A percentile compares a stretch with the other conserved stretches of the same genome.
Evolutionary conservation across 2,329 filamentous ascomycete genomes (phyloP).

Genomic region (Podosphaera fusca): DNA sequence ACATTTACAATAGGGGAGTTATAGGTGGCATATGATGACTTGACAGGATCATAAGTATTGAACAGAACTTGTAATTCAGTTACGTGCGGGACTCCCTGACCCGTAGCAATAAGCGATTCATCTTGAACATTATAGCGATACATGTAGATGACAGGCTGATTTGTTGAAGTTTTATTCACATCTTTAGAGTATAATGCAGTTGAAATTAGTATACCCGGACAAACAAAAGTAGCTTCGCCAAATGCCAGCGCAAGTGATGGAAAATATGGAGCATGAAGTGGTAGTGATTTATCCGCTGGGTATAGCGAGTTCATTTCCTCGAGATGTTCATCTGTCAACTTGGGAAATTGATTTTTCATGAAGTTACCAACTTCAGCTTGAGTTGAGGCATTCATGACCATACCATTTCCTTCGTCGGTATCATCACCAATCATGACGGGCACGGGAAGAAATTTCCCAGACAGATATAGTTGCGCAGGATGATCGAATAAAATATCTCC

Average conservation of each 20-base stretch:
- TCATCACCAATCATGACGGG: conserved; percentile 3
- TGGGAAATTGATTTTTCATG: conserved; percentile 1
- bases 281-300: conserved; percentile 24
- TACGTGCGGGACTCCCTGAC: conserved; percentile 30
- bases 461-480: not conserved
- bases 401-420: conserved; percentile 1
- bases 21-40: conserved; percentile 3
- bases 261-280: conserved; percentile 27
- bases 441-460: conserved; percentile 1
- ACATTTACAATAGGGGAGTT: conserved; percentile 1
- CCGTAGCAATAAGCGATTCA: conserved; percentile 37
- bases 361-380: not conserved
- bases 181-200: not conserved
- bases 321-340: not conserved
- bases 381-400: not conserved
- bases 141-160: not conserved
- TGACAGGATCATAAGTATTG: conserved; percentile 11
- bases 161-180: not conserved
- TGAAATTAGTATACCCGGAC: conserved; percentile 1
- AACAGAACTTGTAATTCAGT: conserved; percentile 20
- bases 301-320: conserved; percentile 12
- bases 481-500: conserved; percentile 1
- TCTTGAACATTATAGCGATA: conserved; percentile 22
- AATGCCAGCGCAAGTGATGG: conserved; percentile 17
- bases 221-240: conserved; percentile 1